Base-by-base conservation (phyloP, 2,329 filamentous ascomycete genomes). In the Cordyceps militaris region DNA sequence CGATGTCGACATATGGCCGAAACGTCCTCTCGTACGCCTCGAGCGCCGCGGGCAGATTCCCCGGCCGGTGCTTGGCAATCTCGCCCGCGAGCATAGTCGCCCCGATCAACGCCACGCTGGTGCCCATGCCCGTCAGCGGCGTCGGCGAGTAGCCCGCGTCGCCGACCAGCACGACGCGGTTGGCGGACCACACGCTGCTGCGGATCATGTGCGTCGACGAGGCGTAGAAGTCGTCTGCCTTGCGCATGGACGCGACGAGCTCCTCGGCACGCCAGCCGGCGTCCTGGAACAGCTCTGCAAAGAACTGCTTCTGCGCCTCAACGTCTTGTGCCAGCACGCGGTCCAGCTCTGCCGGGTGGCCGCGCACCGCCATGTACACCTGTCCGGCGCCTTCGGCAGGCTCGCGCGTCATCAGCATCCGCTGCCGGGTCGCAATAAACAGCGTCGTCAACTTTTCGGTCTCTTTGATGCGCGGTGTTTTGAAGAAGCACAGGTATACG, bases 31-130 rank as follows among this genome's bases (percentile, higher is more conserved):
- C 60, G 36, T 63, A 63, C 16, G 42, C 59, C 16, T 52, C 58
- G 10, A 63, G 42, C 2, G 61, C 62, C 14, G 9, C 40, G 1
- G 23, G 16, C 21, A 49, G 23, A 4, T 52, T 26, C 9, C 46
- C 58, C 42, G 40, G 30, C 24, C 57, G 28, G 3, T 60, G 54
- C 57, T 54, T 63, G 47, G 60, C 60, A 32, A 78, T 70, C 61
- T 79, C 79, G 7, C 79, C 79, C 0, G 78, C 78, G 1, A 83
- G 69, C 3, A 81, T 30, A 65, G 63, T 82, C 81, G 76, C 77
- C 1, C 74, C 73, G n/a, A 77, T 63, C 2, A 81, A 63, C 1
- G 72, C 73, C 11, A 67, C 60, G 3, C 72, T 71, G 0, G 75
- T 78, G 3, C 78, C 77, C 70, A 76, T 74, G 1, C 78, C 79